These are phyloP conservation scores for Cyclostephanos tholiformis DNA, from an alignment of 108 stramenopile species.

Conservation along the genomic window DNA sequence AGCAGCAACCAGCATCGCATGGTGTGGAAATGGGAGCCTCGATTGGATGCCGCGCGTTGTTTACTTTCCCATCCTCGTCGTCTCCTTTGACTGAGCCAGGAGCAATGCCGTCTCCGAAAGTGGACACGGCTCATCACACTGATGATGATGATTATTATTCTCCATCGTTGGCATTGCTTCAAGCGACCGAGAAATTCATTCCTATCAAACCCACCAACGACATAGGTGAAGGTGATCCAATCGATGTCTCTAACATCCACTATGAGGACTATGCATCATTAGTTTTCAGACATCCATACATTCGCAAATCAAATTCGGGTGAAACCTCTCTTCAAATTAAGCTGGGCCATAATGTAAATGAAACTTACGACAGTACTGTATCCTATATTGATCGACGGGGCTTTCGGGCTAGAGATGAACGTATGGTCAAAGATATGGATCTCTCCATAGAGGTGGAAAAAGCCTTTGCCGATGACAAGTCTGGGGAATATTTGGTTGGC, in stretches of 20 bases:
- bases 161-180: background rate
- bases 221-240: background rate
- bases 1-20: background rate
- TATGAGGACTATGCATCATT: background rate
- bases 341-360: background rate
- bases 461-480: background rate
- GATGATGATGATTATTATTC: background rate
- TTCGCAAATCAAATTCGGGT: background rate
- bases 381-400: background rate
- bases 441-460: slow-evolving; percentile 13
- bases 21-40: too few relatives aligned
- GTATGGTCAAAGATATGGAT: background rate
- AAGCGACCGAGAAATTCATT: background rate
- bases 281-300: slow-evolving; percentile 4
- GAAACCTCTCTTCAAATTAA: background rate
- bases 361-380: background rate
- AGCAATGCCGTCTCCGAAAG: too few relatives aligned
- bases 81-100: too few relatives aligned
- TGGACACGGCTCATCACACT: too few relatives aligned
- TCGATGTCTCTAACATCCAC: background rate
- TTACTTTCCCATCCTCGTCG: background rate
- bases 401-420: background rate
- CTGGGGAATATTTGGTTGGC: background rate
- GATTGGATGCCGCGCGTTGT: background rate
- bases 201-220: background rate